Conservation (phyloP, 2,329 filamentous ascomycete genomes). For the Volutella citrinella region DNA sequence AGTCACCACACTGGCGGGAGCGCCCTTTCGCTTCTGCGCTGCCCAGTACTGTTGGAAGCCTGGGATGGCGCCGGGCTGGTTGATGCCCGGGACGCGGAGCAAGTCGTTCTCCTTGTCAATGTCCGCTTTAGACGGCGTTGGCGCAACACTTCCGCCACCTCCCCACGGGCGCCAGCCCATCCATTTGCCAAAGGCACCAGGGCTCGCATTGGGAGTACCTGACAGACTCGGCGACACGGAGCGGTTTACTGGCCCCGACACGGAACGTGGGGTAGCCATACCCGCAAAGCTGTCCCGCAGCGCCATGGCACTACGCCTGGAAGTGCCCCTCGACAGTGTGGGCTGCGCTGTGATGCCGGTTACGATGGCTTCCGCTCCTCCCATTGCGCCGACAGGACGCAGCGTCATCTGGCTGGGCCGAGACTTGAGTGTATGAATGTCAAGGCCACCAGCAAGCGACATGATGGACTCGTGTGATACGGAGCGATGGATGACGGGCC, state of each 20-base stretch:
- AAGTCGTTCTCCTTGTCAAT: constrained; percentile 34
- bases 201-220: constrained; percentile 18
- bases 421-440: constrained; percentile 78
- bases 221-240: constrained; percentile 25
- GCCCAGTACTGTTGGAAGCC: constrained; percentile 63
- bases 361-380: constrained; percentile 53
- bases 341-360: constrained; percentile 59
- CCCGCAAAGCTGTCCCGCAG: constrained; percentile 55
- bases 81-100: constrained; percentile 67
- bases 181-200: constrained; percentile 39
- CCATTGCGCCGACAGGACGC: constrained; percentile 50
- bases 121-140: constrained; percentile 18
- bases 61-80: constrained; percentile 71
- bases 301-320: constrained; percentile 50
- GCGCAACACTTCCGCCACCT: constrained; percentile 11
- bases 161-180: constrained; percentile 50
- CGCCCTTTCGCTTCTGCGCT: constrained; percentile 46
- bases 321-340: constrained; percentile 47
- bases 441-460: constrained; percentile 81
- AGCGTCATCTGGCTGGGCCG: constrained; percentile 73
- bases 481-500: constrained; percentile 57
- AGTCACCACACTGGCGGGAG: constrained; percentile 56
- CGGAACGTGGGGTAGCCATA: constrained; percentile 31
- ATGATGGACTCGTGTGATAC: constrained; percentile 86
- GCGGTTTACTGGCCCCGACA: constrained; percentile 30